Evolutionary conservation across 139 green algal species (phyloP).

Genomic region (Coelastrella sp.): DNA sequence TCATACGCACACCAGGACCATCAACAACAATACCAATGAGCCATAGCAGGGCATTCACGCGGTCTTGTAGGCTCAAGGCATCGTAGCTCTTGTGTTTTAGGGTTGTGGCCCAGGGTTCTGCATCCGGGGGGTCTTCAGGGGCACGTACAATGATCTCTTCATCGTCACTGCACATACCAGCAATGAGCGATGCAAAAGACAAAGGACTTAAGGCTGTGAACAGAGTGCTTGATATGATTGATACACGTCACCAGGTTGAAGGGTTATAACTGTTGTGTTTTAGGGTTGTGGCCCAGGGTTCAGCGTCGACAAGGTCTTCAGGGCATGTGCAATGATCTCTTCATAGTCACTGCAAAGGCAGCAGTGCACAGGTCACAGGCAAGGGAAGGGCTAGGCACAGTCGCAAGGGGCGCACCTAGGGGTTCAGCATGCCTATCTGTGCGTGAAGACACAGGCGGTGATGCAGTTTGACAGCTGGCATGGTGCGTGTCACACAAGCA

Average conservation of each 20-base stretch:
- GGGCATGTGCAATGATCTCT: background rate
- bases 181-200: background rate
- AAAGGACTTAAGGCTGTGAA: background rate
- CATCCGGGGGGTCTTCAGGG: constrained; percentile 11
- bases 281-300: constrained; percentile 70
- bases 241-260: no score
- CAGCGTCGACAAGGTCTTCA: background rate
- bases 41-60: constrained; percentile 71
- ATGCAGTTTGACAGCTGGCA: no score
- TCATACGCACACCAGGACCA: constrained; percentile 63
- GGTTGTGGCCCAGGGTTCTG: constrained; percentile 63
- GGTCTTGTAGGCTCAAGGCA: constrained; percentile 68
- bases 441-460: no score
- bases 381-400: no score
- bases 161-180: constrained; percentile 23
- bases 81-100: constrained; percentile 73
- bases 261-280: constrained; percentile 63
- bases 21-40: constrained; percentile 72
- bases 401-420: no score
- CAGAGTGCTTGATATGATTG: no score
- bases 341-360: constrained; percentile 27
- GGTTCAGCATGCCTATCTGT: no score
- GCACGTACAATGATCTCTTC: background rate
- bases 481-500: no score
- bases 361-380: no score